Evolutionary conservation across 139 green algal species (phyloP).

Genomic region (Astrephomene gubernaculifera): DNA sequence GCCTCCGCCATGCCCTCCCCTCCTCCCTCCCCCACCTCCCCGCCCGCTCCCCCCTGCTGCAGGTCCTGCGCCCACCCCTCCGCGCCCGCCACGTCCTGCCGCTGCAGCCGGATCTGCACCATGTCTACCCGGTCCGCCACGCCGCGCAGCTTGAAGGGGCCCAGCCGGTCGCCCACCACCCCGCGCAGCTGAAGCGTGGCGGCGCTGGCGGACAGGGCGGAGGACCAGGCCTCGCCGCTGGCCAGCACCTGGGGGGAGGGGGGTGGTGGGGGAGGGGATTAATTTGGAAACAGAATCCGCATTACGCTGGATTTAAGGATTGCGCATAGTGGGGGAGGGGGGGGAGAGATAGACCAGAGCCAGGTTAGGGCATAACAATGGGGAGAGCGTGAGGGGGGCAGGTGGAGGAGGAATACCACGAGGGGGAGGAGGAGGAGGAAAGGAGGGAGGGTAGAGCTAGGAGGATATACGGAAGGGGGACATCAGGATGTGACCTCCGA

Average conservation of each 20-base stretch:
- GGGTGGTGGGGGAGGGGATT: too few relatives aligned
- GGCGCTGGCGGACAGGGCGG: background rate
- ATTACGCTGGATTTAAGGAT: too few relatives aligned
- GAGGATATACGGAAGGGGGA: too few relatives aligned
- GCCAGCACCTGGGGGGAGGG: slow-evolving; percentile 43
- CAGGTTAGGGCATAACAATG: too few relatives aligned
- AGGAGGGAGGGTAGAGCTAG: too few relatives aligned
- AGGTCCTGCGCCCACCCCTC: slow-evolving; percentile 43
- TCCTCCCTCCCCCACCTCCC: background rate
- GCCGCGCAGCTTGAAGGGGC: slow-evolving; percentile 46
- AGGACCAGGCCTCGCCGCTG: slow-evolving; percentile 31
- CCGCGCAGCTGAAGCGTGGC: slow-evolving; percentile 21
- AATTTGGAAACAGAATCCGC: too few relatives aligned
- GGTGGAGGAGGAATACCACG: too few relatives aligned
- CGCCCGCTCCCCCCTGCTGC: background rate
- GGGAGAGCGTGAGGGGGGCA: too few relatives aligned
- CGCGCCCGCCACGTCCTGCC: slow-evolving; percentile 4
- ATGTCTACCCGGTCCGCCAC: slow-evolving; percentile 32
- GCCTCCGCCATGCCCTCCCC: background rate
- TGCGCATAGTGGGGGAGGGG: background rate
- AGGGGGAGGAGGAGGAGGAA: too few relatives aligned
- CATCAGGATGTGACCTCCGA: too few relatives aligned
- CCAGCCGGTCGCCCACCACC: slow-evolving; percentile 37
- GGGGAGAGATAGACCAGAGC: too few relatives aligned
- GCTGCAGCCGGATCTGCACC: slow-evolving; percentile 34